Evolutionary conservation across 129 eudicot genomes (phyloP).

Genomic region (Escallonia herrerae): DNA sequence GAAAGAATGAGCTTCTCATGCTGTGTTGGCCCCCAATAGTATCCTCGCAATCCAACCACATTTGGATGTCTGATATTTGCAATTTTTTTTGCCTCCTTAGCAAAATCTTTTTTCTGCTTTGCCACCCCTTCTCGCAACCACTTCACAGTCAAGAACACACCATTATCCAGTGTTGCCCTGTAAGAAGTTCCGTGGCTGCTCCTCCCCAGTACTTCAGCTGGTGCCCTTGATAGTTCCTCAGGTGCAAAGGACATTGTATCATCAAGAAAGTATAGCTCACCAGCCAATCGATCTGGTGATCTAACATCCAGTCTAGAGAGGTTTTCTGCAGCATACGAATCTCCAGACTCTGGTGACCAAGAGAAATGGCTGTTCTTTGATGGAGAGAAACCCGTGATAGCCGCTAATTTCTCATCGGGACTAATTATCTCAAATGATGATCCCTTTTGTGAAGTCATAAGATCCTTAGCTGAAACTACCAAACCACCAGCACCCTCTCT

Average conservation of each 20-base stretch:
- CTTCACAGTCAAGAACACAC: slow-evolving; percentile 85
- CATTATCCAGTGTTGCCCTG: slow-evolving; percentile 83
- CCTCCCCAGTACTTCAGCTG: slow-evolving; percentile 95
- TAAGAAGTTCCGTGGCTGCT: slow-evolving; percentile 99
- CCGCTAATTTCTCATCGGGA: slow-evolving; percentile 59
- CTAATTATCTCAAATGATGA: slow-evolving; percentile 71
- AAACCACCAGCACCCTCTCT: slow-evolving; percentile 35
- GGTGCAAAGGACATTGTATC: slow-evolving; percentile 81
- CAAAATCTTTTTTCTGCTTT: slow-evolving; percentile 90
- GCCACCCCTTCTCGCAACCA: slow-evolving; percentile 99
- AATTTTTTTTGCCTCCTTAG: slow-evolving; percentile 93
- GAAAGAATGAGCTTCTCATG: slow-evolving; percentile 97
- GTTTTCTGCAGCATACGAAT: slow-evolving; percentile 60
- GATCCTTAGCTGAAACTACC: slow-evolving; percentile 65
- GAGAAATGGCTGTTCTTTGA: slow-evolving; percentile 81
- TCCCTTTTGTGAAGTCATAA: slow-evolving; percentile 56
- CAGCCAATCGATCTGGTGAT: slow-evolving; percentile 88
- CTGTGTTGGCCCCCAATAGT: slow-evolving; percentile 99
- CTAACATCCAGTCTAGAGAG: slow-evolving; percentile 72
- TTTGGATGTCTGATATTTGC: slow-evolving; percentile 94
- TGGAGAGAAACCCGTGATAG: slow-evolving; percentile 71
- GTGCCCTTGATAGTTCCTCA: slow-evolving; percentile 88
- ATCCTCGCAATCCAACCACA: slow-evolving; percentile 95
- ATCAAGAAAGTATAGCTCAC: slow-evolving; percentile 90
- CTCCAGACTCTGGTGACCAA: slow-evolving; percentile 95